Percentiles rank a stretch among this genome's conserved stretches.
phyloP scores from a whole-genome alignment of 1,284 basidiomycete species.

The Tilletiopsis washingtonensis region DNA sequence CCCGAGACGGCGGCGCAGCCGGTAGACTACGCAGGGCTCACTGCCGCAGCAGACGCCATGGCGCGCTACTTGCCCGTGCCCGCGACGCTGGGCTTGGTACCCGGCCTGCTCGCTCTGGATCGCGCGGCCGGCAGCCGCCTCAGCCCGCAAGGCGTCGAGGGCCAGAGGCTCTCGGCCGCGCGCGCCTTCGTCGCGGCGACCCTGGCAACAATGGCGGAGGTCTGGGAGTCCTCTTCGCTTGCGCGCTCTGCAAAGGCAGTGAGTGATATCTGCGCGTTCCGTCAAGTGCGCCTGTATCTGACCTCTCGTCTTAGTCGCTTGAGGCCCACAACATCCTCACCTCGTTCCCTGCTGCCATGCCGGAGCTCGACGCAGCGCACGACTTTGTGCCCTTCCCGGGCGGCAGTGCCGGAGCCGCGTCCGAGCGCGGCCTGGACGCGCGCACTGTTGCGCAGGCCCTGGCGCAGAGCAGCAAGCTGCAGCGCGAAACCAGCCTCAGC shows the following conservation, averaged over 20 bases:
- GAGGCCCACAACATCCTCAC: not conserved
- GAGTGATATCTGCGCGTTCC: too few species aligned
- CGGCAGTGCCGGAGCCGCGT: constrained; percentile 14
- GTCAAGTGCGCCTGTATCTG: too few species aligned
- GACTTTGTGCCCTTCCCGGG: constrained; percentile 23
- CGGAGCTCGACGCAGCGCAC: constrained; percentile 16
- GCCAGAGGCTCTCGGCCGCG: constrained; percentile 55
- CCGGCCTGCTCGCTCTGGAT: constrained; percentile 75
- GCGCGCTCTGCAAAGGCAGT: constrained; percentile 28
- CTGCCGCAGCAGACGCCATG: constrained; percentile 62
- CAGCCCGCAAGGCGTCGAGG: constrained; percentile 13
- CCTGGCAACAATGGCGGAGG: constrained; percentile 63
- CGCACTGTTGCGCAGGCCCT: constrained; percentile 17
- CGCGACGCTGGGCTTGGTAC: constrained; percentile 67
- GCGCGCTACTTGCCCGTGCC: constrained; percentile 65
- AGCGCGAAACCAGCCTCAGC: constrained; percentile 22
- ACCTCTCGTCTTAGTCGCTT: too few species aligned
- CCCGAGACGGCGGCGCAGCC: constrained; percentile 51
- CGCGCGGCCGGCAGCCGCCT: constrained; percentile 52
- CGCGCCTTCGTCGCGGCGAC: constrained; percentile 60
- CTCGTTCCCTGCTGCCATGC: constrained; percentile 15
- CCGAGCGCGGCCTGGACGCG: constrained; percentile 15
- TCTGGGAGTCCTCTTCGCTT: constrained; percentile 55
- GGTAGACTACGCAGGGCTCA: constrained; percentile 68
- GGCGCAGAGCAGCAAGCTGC: constrained; percentile 23